Evolutionary conservation across 78 protist species (phyloP), one percentile per base, ranked within the genome.

Genomic region (Guillardia theta): DNA sequence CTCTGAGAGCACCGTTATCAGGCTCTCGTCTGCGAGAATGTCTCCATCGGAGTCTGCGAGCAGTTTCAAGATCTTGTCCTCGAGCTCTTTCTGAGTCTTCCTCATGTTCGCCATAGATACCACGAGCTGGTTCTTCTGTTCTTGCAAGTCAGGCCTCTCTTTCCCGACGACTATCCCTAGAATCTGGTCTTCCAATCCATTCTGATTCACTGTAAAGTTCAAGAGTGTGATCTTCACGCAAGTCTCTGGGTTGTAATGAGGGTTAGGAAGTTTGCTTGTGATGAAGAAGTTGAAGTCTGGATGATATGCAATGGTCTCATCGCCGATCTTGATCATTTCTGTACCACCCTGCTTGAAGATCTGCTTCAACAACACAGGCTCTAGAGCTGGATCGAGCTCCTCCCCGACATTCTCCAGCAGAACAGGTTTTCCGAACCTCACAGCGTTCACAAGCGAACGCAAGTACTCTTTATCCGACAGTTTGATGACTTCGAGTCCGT

Each of bases 131-230:
- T 45, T 41, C 93, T 93, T 96, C 88, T 48, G 48, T 22, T 64
- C 97, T 36, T 95, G 97, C 22, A 96, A 87, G 48, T 96, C 98
- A 8, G 88, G 93, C 21, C 93, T 48, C 64, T 95, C 95, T 48
- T 94, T 83, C 10, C 83, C 62, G 24, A 97, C 95, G 22, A 94
- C 97, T 27, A 95, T 8, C 30, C 95, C 96, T 21, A 98, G 94
- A 30, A 98, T 62, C 94, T 98, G 99, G 50, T 97, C 98, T 78
- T 96, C 97, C 19, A 98, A 94, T 0, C 98, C 98, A 22, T 45
- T 87, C 4, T 83, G 95, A 27, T 98, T 95, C 88, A 98, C 95
- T 36, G 96, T 93, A 94, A 97, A 97, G 95, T 98, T 97, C 43
- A 98, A 70, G 48, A 97, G 88, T 18, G 97, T 92, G 27, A 97